Evolutionary conservation across 495 filamentous ascomycete genomes (phyloP).

Genomic region (Xylaria bambusicola): DNA sequence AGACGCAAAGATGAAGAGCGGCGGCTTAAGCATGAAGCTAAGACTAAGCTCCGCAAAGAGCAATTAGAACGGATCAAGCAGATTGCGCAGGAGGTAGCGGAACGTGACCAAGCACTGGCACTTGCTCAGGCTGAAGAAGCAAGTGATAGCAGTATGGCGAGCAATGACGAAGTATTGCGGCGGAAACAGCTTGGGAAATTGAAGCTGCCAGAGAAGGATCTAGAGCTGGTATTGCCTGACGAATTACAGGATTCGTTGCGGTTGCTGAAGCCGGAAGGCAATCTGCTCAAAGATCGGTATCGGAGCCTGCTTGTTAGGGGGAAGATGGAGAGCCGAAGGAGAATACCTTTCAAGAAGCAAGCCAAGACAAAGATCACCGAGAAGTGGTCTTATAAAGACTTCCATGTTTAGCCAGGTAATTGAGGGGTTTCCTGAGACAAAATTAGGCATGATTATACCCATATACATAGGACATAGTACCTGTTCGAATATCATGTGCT

Average conservation of each 20-base stretch:
- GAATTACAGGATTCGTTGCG: slow-evolving; percentile 91
- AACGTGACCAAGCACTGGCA: slow-evolving; percentile 43
- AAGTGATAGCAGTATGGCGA: slow-evolving; percentile 45
- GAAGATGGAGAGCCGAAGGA: slow-evolving; percentile 80
- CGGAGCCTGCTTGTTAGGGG: slow-evolving; percentile 84
- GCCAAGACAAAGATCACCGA: slow-evolving; percentile 76
- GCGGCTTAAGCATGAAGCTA: slow-evolving; percentile 65
- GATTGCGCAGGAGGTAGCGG: slow-evolving; percentile 63
- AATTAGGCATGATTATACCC: no score
- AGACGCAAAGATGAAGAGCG: slow-evolving; percentile 84
- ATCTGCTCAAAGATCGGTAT: slow-evolving; percentile 88
- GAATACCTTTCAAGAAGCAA: slow-evolving; percentile 76
- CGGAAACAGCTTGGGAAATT: slow-evolving; percentile 75
- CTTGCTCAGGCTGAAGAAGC: slow-evolving; percentile 44
- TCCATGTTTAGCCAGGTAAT: slow-evolving; percentile 44
- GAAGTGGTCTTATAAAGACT: slow-evolving; percentile 98
- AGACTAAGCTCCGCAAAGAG: slow-evolving; percentile 66
- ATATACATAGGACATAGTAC: background rate
- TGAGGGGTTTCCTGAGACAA: background rate
- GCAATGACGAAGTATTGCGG: slow-evolving; percentile 66
- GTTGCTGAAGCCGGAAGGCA: slow-evolving; percentile 89
- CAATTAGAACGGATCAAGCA: slow-evolving; percentile 67
- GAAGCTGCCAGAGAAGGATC: slow-evolving; percentile 71
- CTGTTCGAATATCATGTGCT: background rate
- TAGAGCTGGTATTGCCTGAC: slow-evolving; percentile 89